These are phyloP conservation scores for Pulveroboletus sp. DNA, from an alignment of 768 basidiomycete genomes.

Conservation along the genomic window DNA sequence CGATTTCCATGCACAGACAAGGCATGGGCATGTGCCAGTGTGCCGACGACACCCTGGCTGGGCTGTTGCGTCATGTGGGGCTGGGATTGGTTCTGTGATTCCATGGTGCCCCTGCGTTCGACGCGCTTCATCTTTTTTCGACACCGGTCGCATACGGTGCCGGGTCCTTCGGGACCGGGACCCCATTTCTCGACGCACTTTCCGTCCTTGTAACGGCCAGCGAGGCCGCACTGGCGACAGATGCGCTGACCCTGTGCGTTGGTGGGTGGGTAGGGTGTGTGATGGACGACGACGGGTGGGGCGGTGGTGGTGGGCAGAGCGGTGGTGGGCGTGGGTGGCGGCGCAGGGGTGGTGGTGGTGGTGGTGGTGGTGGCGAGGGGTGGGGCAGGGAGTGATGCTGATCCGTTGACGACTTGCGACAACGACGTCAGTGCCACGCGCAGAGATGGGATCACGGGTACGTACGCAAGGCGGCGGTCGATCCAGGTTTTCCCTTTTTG, in stretches of 20 bases:
- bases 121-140: slow-evolving; percentile 87
- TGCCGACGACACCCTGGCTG: slow-evolving; percentile 1
- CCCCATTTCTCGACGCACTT: slow-evolving; percentile 91
- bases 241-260: slow-evolving; percentile 71
- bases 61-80: slow-evolving; percentile 15
- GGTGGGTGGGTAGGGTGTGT: slow-evolving; percentile 25
- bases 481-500: slow-evolving; percentile 56
- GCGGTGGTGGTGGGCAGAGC: slow-evolving; percentile 5
- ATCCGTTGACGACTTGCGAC: slow-evolving; percentile 21
- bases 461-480: slow-evolving; percentile 24
- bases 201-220: slow-evolving; percentile 78
- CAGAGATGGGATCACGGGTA: background rate
- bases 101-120: slow-evolving; percentile 68
- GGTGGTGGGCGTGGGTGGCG: slow-evolving; percentile 16
- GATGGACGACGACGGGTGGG: slow-evolving; percentile 5
- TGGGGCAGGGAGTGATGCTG: slow-evolving; percentile 16
- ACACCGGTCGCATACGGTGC: slow-evolving; percentile 83
- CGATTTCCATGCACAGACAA: slow-evolving; percentile 20
- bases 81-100: slow-evolving; percentile 32
- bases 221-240: slow-evolving; percentile 71
- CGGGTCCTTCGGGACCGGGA: slow-evolving; percentile 78
- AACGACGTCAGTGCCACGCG: slow-evolving; percentile 14
- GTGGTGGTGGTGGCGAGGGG: slow-evolving; percentile 8
- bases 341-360: slow-evolving; percentile 4
- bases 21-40: slow-evolving; percentile 19